Evolutionary conservation across 768 basidiomycete species (phyloP).

Genomic region (Lentinula guzmanii): DNA sequence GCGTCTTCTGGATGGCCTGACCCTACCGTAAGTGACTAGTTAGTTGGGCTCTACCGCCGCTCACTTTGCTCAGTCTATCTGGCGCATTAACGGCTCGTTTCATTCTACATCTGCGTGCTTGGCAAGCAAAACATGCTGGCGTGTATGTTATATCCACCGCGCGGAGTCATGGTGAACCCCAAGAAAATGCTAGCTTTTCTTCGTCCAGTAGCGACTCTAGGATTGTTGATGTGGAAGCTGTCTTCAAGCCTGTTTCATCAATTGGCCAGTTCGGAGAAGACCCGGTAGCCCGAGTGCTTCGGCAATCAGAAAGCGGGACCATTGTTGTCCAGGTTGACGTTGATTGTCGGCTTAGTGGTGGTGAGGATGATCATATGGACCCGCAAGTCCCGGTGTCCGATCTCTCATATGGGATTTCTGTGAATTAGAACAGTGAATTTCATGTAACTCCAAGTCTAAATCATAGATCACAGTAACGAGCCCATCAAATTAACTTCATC

Average conservation of each 20-base stretch:
- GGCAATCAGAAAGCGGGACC: neutral
- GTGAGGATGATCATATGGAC: neutral
- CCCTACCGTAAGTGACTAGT: conserved; percentile 17
- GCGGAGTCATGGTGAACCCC: neutral
- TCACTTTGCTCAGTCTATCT: neutral
- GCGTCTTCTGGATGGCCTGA: conserved; percentile 20
- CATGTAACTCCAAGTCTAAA: too few relatives aligned
- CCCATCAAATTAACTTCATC: too few relatives aligned
- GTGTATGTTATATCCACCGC: neutral
- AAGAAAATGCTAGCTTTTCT: neutral
- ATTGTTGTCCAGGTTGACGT: neutral
- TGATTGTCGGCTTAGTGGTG: neutral
- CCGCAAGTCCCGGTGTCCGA: too few relatives aligned
- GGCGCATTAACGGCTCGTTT: conserved; percentile 4
- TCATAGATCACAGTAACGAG: too few relatives aligned
- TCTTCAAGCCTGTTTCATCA: neutral
- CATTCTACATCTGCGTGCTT: conserved; percentile 5
- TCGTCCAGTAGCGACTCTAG: neutral
- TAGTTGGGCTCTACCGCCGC: neutral
- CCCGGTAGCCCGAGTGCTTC: neutral
- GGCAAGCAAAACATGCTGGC: neutral
- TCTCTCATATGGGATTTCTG: too few relatives aligned
- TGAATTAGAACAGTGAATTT: too few relatives aligned
- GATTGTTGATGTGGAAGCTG: neutral
- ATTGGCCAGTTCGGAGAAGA: conserved; percentile 1